phyloP scores from a whole-genome alignment of 2,329 filamentous ascomycete species.

The Aspergillus sp. region DNA sequence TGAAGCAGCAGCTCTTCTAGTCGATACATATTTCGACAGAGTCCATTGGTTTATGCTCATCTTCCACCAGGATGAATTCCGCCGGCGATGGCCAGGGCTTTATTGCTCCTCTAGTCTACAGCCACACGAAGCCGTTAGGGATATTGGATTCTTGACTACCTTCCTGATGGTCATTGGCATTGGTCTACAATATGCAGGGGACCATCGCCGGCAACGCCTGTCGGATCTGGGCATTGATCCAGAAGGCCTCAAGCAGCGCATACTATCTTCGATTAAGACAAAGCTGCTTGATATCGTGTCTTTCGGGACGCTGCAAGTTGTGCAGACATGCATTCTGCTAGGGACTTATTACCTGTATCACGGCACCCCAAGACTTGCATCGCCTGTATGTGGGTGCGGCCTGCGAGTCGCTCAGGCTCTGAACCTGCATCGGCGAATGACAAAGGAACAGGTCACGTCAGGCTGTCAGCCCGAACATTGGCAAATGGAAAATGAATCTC shows the following conservation, averaged over 20 bases:
- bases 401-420: slow-evolving; percentile 37
- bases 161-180: slow-evolving; percentile 25
- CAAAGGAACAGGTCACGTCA: neutral
- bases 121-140: neutral
- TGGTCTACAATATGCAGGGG: slow-evolving; percentile 20
- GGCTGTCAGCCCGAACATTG: neutral
- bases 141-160: slow-evolving; percentile 15
- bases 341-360: slow-evolving; percentile 40
- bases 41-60: slow-evolving; percentile 41
- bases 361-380: slow-evolving; percentile 35
- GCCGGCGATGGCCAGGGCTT: slow-evolving; percentile 16
- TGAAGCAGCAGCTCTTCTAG: slow-evolving; percentile 23
- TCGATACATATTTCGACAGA: slow-evolving; percentile 40
- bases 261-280: slow-evolving; percentile 13
- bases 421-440: slow-evolving; percentile 26
- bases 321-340: slow-evolving; percentile 35
- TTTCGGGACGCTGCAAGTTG: slow-evolving; percentile 25
- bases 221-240: slow-evolving; percentile 1
- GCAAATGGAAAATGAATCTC: slow-evolving; percentile 18
- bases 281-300: slow-evolving; percentile 24
- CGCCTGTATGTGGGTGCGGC: slow-evolving; percentile 38
- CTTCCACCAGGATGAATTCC: slow-evolving; percentile 36
- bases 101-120: slow-evolving; percentile 1
- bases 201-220: slow-evolving; percentile 9
- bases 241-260: slow-evolving; percentile 10